Evolutionary conservation across 140 eudicot species (phyloP).

Genomic region (Senecio squalidus): DNA sequence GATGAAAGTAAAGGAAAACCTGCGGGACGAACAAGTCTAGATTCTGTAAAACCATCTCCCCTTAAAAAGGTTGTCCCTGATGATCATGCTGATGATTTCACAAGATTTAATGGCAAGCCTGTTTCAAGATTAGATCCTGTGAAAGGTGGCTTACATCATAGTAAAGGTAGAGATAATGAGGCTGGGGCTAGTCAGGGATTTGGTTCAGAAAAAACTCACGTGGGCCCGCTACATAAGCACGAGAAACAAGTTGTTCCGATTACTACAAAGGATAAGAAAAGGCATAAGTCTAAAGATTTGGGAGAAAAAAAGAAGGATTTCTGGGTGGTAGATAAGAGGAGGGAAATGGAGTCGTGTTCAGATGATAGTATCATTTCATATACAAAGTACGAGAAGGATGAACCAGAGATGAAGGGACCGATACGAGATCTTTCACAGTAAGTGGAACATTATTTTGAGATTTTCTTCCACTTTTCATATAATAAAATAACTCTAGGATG

Average conservation of each 20-base stretch:
- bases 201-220: conserved; percentile 42
- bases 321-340: conserved; percentile 38
- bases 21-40: conserved; percentile 8
- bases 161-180: conserved; percentile 41
- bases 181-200: conserved; percentile 34
- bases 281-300: conserved; percentile 38
- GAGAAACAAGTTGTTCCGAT: conserved; percentile 40
- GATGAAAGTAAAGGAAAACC: conserved; percentile 47
- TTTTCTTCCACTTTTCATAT: neutral
- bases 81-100: conserved; percentile 38
- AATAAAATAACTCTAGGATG: no score
- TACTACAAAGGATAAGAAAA: conserved; percentile 46
- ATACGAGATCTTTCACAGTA: conserved; percentile 69
- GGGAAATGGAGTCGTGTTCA: conserved; percentile 56
- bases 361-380: conserved; percentile 58
- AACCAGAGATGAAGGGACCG: conserved; percentile 90
- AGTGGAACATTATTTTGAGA: conserved; percentile 25
- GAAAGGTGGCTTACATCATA: conserved; percentile 39
- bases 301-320: conserved; percentile 43
- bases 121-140: conserved; percentile 30
- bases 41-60: conserved; percentile 12
- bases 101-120: conserved; percentile 34
- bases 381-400: conserved; percentile 78
- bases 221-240: conserved; percentile 29
- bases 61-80: conserved; percentile 47